Evolutionary conservation across 2,329 filamentous ascomycete genomes (phyloP).

Genomic region (Trematosphaeria pertusa): DNA sequence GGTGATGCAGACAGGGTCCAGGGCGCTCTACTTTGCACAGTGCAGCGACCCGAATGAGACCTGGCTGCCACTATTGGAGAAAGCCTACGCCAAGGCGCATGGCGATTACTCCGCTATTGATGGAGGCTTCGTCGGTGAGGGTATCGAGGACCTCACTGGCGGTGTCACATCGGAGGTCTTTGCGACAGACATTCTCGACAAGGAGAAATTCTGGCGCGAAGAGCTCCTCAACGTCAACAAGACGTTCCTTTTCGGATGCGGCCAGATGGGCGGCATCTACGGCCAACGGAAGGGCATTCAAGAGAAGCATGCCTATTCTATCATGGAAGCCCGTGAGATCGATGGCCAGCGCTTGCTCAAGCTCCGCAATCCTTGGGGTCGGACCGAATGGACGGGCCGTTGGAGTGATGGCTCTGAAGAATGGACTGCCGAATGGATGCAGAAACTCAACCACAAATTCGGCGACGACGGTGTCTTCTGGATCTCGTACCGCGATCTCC

Average conservation of each 20-base stretch:
- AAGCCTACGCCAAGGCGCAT: slow-evolving; percentile 85
- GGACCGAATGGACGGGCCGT: slow-evolving; percentile 78
- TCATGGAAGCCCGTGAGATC: slow-evolving; percentile 66
- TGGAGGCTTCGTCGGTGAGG: slow-evolving; percentile 73
- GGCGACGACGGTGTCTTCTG: slow-evolving; percentile 76
- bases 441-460: slow-evolving; percentile 74
- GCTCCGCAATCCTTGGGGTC: slow-evolving; percentile 79
- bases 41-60: slow-evolving; percentile 80
- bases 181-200: slow-evolving; percentile 75
- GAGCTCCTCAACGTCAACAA: slow-evolving; percentile 82
- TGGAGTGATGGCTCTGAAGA: slow-evolving; percentile 86
- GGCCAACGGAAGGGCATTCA: slow-evolving; percentile 59
- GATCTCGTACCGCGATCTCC: slow-evolving; percentile 66
- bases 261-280: slow-evolving; percentile 68
- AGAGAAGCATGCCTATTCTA: slow-evolving; percentile 63
- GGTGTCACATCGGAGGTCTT: slow-evolving; percentile 74
- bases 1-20: slow-evolving; percentile 76
- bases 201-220: slow-evolving; percentile 82
- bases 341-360: slow-evolving; percentile 60
- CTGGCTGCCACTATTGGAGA: slow-evolving; percentile 81
- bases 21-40: slow-evolving; percentile 79
- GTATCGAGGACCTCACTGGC: slow-evolving; percentile 67
- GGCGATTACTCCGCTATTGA: slow-evolving; percentile 79
- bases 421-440: slow-evolving; percentile 82
- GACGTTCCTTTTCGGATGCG: slow-evolving; percentile 79